Conservation (phyloP, 192 early-diverging fungal genomes). For the Radiomyces spectabilis region DNA sequence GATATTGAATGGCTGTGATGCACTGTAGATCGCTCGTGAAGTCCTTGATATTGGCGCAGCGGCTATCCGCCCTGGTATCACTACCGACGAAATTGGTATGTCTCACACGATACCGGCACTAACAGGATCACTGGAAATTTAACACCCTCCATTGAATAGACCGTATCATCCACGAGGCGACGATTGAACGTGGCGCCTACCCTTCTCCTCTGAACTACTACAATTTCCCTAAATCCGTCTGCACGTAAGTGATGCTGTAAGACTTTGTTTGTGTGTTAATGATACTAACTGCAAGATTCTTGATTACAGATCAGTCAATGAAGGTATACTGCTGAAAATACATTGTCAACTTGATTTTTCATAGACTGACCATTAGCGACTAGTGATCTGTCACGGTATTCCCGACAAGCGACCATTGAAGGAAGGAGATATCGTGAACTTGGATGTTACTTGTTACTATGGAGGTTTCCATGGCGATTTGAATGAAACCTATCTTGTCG, state of each 20-base stretch:
- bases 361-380: no score
- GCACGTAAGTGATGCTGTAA: constrained; percentile 65
- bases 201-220: constrained; percentile 95
- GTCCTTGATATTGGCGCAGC: constrained; percentile 83
- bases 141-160: no score
- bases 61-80: constrained; percentile 75
- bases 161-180: constrained; percentile 87
- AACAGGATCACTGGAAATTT: no score
- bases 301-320: constrained; percentile 29
- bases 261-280: no score
- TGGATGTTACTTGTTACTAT: constrained; percentile 85
- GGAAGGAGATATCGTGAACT: constrained; percentile 95
- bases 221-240: constrained; percentile 90
- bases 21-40: constrained; percentile 72
- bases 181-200: constrained; percentile 80
- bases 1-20: background rate
- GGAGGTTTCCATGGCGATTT: constrained; percentile 92
- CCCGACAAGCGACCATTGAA: constrained; percentile 83
- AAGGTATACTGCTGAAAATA: constrained; percentile 11
- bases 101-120: no score
- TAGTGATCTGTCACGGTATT: constrained; percentile 93
- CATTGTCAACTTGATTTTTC: background rate
- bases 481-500: constrained; percentile 90
- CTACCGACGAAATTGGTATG: constrained; percentile 83
- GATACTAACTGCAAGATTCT: no score